phyloP scores from a whole-genome alignment of 306 rosid genomes.

The Rosa persica region DNA sequence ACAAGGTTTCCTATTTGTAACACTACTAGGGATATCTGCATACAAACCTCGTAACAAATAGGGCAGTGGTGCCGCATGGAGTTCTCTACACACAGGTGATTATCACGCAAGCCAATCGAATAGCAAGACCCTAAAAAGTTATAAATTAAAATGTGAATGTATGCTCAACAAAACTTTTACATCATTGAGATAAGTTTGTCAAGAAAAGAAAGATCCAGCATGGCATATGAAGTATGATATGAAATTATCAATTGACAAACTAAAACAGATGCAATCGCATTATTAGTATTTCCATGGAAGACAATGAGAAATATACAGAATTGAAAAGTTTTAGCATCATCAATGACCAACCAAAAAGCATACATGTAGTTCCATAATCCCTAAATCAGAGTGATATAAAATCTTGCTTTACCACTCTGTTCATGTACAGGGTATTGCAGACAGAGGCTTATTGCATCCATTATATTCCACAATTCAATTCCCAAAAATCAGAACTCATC shows the following conservation, averaged over 20 bases:
- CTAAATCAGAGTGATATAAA: neutral
- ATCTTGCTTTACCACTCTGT: neutral
- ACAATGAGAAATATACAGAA: neutral
- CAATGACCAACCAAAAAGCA: neutral
- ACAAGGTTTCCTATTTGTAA: neutral
- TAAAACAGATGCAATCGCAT: neutral
- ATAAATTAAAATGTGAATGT: neutral
- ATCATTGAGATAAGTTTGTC: neutral
- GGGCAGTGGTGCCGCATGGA: constrained; percentile 98
- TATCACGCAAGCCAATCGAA: constrained; percentile 59
- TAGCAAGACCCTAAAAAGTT: constrained; percentile 74
- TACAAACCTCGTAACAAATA: constrained; percentile 87
- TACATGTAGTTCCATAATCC: neutral
- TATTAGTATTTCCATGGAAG: neutral
- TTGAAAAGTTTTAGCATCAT: neutral
- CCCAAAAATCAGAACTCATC: neutral
- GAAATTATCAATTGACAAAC: neutral
- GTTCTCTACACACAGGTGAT: constrained; percentile 90
- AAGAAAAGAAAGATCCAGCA: neutral
- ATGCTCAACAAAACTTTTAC: neutral
- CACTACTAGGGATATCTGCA: constrained; percentile 15
- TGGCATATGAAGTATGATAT: neutral
- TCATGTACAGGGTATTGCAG: neutral
- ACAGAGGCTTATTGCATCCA: neutral
- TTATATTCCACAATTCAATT: neutral